phyloP scores from a whole-genome alignment of 305 asterid species.

The Euphrasia arctica region DNA sequence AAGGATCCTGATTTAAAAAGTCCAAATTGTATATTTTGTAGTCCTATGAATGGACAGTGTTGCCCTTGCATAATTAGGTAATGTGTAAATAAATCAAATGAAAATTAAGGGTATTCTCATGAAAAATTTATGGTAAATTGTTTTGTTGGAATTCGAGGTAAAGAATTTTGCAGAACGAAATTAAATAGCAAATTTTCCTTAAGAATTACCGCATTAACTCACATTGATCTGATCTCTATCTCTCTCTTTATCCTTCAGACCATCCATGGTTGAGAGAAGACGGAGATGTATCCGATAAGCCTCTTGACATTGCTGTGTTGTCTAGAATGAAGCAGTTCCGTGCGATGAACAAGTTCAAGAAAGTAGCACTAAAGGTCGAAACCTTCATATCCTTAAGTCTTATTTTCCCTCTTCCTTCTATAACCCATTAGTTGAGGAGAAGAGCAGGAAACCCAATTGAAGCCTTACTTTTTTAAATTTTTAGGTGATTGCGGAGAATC shows the following conservation, averaged over 20 bases:
- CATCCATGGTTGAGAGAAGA: constrained; percentile 99
- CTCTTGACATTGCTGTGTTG: constrained; percentile 89
- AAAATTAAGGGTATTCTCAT: too few species aligned
- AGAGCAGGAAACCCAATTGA: constrained; percentile 1
- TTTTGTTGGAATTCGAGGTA: too few species aligned
- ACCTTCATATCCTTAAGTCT: not conserved
- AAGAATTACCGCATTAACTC: too few species aligned
- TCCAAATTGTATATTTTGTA: too few species aligned
- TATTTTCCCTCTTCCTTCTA: not conserved
- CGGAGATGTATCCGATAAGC: constrained; percentile 94
- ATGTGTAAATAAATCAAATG: too few species aligned
- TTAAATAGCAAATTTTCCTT: too few species aligned
- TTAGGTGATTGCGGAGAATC: constrained; percentile 77
- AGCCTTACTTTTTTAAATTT: constrained; percentile 13
- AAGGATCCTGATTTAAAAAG: too few species aligned
- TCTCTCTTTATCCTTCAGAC: constrained; percentile 36
- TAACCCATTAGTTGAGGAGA: constrained; percentile 9
- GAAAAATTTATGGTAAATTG: too few species aligned
- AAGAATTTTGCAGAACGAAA: too few species aligned
- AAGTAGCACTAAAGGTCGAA: constrained; percentile 86
- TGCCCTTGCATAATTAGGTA: too few species aligned
- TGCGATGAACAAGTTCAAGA: constrained; percentile 98
- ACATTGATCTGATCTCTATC: not conserved
- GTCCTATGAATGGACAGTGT: too few species aligned
- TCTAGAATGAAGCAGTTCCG: constrained; percentile 96